Evolutionary conservation across 169 alveolate species (phyloP), one percentile per base, ranked within the genome.

Genomic region (Cryptosporidium felis): DNA sequence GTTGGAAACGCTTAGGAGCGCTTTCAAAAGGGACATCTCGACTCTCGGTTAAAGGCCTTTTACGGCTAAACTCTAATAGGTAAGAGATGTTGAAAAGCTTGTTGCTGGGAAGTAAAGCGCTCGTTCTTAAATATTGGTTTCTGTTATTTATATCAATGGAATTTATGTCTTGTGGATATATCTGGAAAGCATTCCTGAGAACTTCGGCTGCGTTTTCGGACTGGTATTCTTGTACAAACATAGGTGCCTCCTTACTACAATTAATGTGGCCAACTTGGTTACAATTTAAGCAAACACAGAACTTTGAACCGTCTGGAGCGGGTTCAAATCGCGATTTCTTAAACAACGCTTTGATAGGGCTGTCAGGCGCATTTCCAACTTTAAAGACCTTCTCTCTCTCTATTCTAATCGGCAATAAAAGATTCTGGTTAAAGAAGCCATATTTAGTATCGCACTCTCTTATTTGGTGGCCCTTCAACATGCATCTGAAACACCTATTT

Each of bases 401-500:
- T 14, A 23, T 47, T 38, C 58, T 74, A 28, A 23, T 36, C 3
- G 85, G 85, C 23, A 74, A 23, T 1, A 53, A 30, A 3, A 49
- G 32, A 5, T 74, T 26, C 42, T 74, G 74, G 56, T 53, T 30
- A 38, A 74, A 74, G 28, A 18, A 74, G 10, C 66, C 85, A 34
- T 51, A 34, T 32, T 49, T 53, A 0, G 56, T 74, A 10, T 36
- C 45, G 10, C 85, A 74, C 6, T 53, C 41, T 38, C 32, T 74
- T 3, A 56, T 32, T 74, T 53, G 56, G 45, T 74, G 85, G 1
- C 85, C 85, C 18, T 74, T 74, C 6, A 74, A 32, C 45, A 74
- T 23, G 56, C 85, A 74, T 38, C 56, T 74, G 41, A 74, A 74
- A 23, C 85, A 74, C 3, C 85, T 49, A 53, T 74, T 74, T 26